Evolutionary conservation across 306 rosid species (phyloP).

Genomic region (Cucurbita pepo): DNA sequence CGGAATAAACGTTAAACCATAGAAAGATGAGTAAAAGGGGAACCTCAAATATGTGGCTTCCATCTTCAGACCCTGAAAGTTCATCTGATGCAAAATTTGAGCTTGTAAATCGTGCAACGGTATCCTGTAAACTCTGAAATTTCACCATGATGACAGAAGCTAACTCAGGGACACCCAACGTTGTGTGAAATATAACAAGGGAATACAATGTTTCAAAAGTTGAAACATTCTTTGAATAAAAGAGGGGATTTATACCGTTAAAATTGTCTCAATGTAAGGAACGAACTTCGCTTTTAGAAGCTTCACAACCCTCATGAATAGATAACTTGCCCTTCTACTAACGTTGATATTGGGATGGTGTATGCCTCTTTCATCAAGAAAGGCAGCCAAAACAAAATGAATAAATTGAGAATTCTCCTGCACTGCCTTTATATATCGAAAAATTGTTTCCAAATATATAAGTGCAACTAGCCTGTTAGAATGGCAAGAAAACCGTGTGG

Average conservation of each 20-base stretch:
- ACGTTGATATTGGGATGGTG: slow-evolving; percentile 76
- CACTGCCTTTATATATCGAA: slow-evolving; percentile 69
- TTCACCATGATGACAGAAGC: slow-evolving; percentile 11
- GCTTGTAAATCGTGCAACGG: slow-evolving; percentile 53
- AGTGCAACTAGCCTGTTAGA: slow-evolving; percentile 92
- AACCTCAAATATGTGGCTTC: slow-evolving; percentile 97
- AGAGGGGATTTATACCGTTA: slow-evolving; percentile 44
- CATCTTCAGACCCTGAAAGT: slow-evolving; percentile 72
- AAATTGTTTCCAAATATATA: slow-evolving; percentile 73
- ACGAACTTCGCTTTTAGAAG: slow-evolving; percentile 76
- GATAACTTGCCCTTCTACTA: slow-evolving; percentile 82
- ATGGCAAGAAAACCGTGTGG: slow-evolving; percentile 79
- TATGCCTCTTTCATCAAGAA: slow-evolving; percentile 96
- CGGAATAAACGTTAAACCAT: not conserved
- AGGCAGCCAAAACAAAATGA: slow-evolving; percentile 66
- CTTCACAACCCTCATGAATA: slow-evolving; percentile 87
- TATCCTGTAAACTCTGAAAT: slow-evolving; percentile 64
- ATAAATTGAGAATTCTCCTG: slow-evolving; percentile 70
- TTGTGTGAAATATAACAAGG: not conserved
- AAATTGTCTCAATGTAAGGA: slow-evolving; percentile 72
- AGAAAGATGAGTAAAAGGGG: not conserved
- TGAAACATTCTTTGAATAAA: not conserved
- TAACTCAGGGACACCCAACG: slow-evolving; percentile 1
- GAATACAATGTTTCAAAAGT: not conserved
- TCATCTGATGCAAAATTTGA: slow-evolving; percentile 41